A percentile compares a stretch with the other conserved stretches of the same genome.
Evolutionary conservation across 2,329 filamentous ascomycete species (phyloP).

Genomic region (Endoconidiophora laricicola): DNA sequence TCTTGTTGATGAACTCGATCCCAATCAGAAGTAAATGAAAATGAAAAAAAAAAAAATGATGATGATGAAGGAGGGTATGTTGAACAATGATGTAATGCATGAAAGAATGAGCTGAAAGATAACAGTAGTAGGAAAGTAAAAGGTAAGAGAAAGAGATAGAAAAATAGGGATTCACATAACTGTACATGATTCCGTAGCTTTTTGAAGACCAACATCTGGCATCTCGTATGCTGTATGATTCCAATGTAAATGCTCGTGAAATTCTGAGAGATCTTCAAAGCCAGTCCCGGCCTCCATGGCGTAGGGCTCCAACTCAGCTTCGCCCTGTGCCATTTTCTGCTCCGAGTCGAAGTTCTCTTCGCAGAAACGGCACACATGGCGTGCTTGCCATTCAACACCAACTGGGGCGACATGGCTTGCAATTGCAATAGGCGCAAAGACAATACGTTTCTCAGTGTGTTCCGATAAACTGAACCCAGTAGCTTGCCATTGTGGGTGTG

Average conservation of each 20-base stretch:
- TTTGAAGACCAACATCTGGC: conserved; percentile 22
- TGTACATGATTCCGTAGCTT: conserved; percentile 24
- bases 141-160: neutral
- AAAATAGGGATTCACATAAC: conserved; percentile 25
- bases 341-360: conserved; percentile 32
- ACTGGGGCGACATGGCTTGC: conserved; percentile 38
- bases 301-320: conserved; percentile 34
- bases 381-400: conserved; percentile 33
- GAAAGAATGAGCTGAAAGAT: neutral
- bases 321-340: conserved; percentile 25
- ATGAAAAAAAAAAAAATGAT: conserved; percentile 4
- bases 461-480: conserved; percentile 25
- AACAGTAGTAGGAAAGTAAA: conserved; percentile 4
- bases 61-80: neutral
- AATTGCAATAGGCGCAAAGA: conserved; percentile 40
- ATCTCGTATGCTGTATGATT: conserved; percentile 24
- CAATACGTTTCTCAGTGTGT: conserved; percentile 30
- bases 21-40: conserved; percentile 1
- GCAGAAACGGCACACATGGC: conserved; percentile 38
- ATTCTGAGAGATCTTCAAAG: conserved; percentile 31
- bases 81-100: neutral
- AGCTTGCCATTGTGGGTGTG: conserved; percentile 34
- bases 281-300: conserved; percentile 30
- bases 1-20: neutral
- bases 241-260: conserved; percentile 42